Evolutionary conservation across 2,329 filamentous ascomycete genomes (phyloP).

Genomic region (Cytospora schulzeri): DNA sequence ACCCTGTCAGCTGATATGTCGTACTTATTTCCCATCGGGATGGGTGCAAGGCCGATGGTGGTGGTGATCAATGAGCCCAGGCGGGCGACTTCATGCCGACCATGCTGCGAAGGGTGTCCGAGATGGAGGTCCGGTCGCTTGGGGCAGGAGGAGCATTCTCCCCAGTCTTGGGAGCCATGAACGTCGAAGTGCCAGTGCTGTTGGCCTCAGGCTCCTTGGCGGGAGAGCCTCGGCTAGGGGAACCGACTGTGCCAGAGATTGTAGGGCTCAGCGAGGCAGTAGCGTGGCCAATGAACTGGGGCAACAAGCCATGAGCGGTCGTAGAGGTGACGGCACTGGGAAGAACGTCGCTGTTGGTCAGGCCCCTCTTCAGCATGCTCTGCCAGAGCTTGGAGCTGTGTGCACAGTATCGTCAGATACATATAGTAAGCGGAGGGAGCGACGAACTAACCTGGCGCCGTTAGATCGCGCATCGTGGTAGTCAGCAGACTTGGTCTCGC

Average conservation of each 20-base stretch:
- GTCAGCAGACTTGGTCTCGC: slow-evolving; percentile 25
- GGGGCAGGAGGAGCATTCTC: slow-evolving; percentile 33
- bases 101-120: slow-evolving; percentile 29
- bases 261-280: slow-evolving; percentile 43
- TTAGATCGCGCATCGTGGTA: slow-evolving; percentile 26
- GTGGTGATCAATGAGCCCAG: slow-evolving; percentile 20
- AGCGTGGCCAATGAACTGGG: slow-evolving; percentile 55
- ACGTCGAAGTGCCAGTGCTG: slow-evolving; percentile 24
- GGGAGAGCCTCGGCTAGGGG: slow-evolving; percentile 29
- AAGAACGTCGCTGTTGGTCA: slow-evolving; percentile 42
- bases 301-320: slow-evolving; percentile 57
- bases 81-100: slow-evolving; percentile 27
- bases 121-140: slow-evolving; percentile 31
- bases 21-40: not conserved
- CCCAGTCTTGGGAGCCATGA: slow-evolving; percentile 40
- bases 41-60: not conserved
- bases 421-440: not conserved
- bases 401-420: slow-evolving; percentile 11
- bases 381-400: slow-evolving; percentile 50
- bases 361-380: slow-evolving; percentile 54
- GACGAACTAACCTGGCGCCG: slow-evolving; percentile 22
- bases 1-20: slow-evolving; percentile 9
- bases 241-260: slow-evolving; percentile 30
- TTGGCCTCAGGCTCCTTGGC: slow-evolving; percentile 29
- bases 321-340: slow-evolving; percentile 53